Percentiles rank a stretch among this genome's conserved stretches.
These are phyloP conservation scores for Sisymbrium altissimum DNA, from an alignment of 345 rosid species.

Conservation along the genomic window DNA sequence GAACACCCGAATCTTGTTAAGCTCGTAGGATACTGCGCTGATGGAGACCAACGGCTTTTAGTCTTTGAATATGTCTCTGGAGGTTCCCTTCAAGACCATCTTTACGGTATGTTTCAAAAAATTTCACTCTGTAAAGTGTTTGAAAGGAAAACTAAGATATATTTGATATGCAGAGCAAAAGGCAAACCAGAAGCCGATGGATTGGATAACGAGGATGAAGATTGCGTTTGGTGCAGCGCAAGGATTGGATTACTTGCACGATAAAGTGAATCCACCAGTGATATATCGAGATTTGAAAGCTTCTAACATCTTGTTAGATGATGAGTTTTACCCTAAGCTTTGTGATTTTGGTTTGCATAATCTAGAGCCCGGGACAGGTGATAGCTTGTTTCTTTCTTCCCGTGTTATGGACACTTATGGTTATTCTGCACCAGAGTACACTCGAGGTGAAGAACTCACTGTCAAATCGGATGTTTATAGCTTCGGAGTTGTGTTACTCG, in stretches of 20 bases:
- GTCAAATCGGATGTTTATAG: conserved; percentile 68
- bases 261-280: conserved; percentile 51
- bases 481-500: conserved; percentile 68
- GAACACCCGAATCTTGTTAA: conserved; percentile 56
- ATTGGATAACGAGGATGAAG: conserved; percentile 59
- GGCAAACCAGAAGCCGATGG: conserved; percentile 40
- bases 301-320: conserved; percentile 56
- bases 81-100: conserved; percentile 53
- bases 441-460: conserved; percentile 47
- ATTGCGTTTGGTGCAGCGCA: conserved; percentile 61
- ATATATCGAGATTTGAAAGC: conserved; percentile 60
- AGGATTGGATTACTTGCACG: conserved; percentile 62
- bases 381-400: conserved; percentile 37
- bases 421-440: conserved; percentile 66
- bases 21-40: conserved; percentile 69
- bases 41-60: conserved; percentile 73
- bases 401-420: conserved; percentile 73
- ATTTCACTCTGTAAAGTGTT: background rate
- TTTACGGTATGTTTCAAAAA: conserved; percentile 41
- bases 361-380: conserved; percentile 41
- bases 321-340: conserved; percentile 46
- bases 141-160: background rate
- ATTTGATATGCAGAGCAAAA: conserved; percentile 35
- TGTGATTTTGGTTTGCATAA: conserved; percentile 56
- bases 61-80: conserved; percentile 53